phyloP scores from a whole-genome alignment of 306 rosid genomes.

The Neltuma alba region DNA sequence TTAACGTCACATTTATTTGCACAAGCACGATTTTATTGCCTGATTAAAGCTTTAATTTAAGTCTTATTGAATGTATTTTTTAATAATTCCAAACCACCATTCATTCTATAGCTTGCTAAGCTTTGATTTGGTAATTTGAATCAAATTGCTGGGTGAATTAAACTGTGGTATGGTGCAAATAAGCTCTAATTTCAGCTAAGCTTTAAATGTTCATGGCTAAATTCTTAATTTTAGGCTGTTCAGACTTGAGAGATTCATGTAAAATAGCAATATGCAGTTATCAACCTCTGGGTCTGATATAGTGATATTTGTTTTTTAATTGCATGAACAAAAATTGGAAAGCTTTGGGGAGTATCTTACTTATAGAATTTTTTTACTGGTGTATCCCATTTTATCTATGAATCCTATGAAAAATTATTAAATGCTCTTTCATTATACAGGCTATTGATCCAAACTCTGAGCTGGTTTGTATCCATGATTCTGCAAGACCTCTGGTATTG shows the following conservation, averaged over 20 bases:
- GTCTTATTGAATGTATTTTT: not conserved
- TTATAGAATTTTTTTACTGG: not conserved
- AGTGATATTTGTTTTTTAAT: slow-evolving; percentile 7
- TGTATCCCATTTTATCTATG: slow-evolving; percentile 8
- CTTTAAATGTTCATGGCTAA: not conserved
- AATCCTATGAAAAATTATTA: slow-evolving; percentile 8
- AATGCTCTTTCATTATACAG: slow-evolving; percentile 51
- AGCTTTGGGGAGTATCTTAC: not conserved
- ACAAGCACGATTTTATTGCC: slow-evolving; percentile 8
- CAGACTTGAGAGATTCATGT: slow-evolving; percentile 9
- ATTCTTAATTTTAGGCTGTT: slow-evolving; percentile 8
- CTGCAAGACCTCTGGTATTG: slow-evolving; percentile 86
- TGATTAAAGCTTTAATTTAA: not conserved
- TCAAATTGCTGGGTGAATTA: slow-evolving; percentile 1
- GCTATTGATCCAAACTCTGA: slow-evolving; percentile 74
- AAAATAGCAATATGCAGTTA: slow-evolving; percentile 1
- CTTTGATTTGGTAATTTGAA: not conserved
- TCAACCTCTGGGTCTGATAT: slow-evolving; percentile 8
- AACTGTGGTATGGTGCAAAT: not conserved
- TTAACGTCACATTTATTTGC: not conserved
- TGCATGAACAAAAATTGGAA: slow-evolving; percentile 15
- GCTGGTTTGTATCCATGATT: slow-evolving; percentile 95
- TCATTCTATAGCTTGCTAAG: not conserved
- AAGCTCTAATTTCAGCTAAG: not conserved
- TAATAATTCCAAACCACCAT: not conserved